Evolutionary conservation across 352 stramenopile species (phyloP), one percentile per base, ranked within the genome.

Genomic region (Phytophthora foliorum): DNA sequence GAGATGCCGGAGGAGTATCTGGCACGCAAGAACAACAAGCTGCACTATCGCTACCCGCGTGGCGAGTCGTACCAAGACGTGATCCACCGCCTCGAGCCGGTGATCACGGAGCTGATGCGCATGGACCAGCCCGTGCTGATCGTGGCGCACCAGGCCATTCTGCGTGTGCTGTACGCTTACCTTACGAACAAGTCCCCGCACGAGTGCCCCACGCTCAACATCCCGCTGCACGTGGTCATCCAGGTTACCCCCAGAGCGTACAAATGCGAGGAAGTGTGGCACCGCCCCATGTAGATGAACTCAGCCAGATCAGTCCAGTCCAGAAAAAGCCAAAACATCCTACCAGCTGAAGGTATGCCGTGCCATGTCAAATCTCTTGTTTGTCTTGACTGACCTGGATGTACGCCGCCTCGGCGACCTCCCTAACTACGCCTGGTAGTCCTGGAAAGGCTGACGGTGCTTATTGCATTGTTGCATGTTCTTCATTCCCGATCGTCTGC

Each of bases 51-150:
- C 17, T 95, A 94, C 65, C 88, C 88, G n/a, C 86, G 91, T 79
- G 96, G 96, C 57, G 97, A 99, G 86, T 98, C 91, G 38, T 99
- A 99, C 75, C 95, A 98, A 77, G 97, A 99, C 71, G 92, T 99
- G 57, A 99, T 98, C 56, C 90, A 99, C 63, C 89, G 97, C 32
- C 86, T 99, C 31, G 97, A 99, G 83, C 95, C 97, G 4, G 90
- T 99, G 38, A 98, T 98, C 69, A 97, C 97, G 53, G 97, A 99
- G 81, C 92, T 99, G 76, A 98, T 99, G 91, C 87, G 97, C 16
- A 97, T 97, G 51, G 86, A 97, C 48, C 93, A 98, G 54, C 90
- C 90, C 0, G 85, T 97, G 62, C 72, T 97, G 39, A 98, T 99
- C 69, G 88, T 99, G 6, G 94, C 90, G 41, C 96, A 99, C 75